Base-by-base conservation (phyloP, 306 rosid genomes). In the Cicer judaicum region DNA sequence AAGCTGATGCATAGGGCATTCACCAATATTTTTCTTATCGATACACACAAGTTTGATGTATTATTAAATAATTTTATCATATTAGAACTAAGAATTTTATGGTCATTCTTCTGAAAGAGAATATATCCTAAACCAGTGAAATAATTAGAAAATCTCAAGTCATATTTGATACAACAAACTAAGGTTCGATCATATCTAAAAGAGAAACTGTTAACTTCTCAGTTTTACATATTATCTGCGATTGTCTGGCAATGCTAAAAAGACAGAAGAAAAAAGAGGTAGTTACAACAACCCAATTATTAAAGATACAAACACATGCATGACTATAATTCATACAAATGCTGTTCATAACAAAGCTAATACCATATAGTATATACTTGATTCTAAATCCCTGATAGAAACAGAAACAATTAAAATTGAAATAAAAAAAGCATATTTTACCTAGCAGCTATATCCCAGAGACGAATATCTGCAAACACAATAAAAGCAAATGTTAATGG, bases 371-470 rank as follows among this genome's bases (percentile, higher is more conserved):
- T 68, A 47, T 48, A 34, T 21, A 9, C 18, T 72, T 76, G 43
- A 80, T 40, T 29, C 21, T 60, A 69, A 42, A 16, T 19, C 60
- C 44, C 52, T 34, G 46, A 49, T 8, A 8, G 19, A 50, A 69
- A 73, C 10, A 63, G 7, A 41, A 72, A 67, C 39, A 10, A 56
- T 13, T 59, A 10, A 39, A 56, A 75, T 38, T 13, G 7, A 60
- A 52, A 72, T 9, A 12, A 18, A 14, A 24, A 67, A 14, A 68
- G 52, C 4, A 78, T 43, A 1, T 4, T 40, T 7, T 91, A 94
- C 98, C 98, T 87, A 76, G 90, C 78, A 53, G 96, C 91, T 43
- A 94, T 54, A 82, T 94, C 92, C 98, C 97, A 94, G 11, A 90
- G 96, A 50, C 96, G 95, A 77, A 94, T 91, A 85, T 94, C 98